Percentiles rank a stretch among this genome's conserved stretches.
Evolutionary conservation across 257 asterid genomes (phyloP).

Genomic region (Solanum bulbocastanum): DNA sequence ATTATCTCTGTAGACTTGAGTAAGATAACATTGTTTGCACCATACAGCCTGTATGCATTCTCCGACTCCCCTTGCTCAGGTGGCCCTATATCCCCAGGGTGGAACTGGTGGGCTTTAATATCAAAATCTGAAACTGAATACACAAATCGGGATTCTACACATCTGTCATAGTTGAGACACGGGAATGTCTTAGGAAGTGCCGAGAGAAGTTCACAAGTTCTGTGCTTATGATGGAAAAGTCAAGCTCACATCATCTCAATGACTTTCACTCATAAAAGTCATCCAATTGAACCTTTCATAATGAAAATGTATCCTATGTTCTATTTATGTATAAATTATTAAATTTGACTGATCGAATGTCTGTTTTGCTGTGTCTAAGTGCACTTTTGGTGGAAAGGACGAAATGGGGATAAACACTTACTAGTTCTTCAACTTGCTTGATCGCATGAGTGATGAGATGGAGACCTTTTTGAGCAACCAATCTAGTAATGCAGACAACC

Average conservation of each 20-base stretch:
- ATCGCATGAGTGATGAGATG: conserved; percentile 73
- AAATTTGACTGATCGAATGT: background rate
- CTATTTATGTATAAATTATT: background rate
- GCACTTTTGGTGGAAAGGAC: background rate
- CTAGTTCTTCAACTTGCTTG: conserved; percentile 43
- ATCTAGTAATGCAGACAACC: conserved; percentile 69
- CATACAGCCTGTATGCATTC: background rate
- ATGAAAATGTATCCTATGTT: background rate
- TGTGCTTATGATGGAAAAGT: background rate
- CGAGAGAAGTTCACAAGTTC: background rate
- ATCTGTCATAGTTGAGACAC: background rate
- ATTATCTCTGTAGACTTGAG: background rate
- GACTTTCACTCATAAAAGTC: background rate
- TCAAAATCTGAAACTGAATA: background rate
- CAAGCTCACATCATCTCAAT: background rate
- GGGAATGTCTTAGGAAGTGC: background rate
- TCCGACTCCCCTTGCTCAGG: background rate
- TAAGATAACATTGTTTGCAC: background rate
- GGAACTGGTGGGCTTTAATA: background rate
- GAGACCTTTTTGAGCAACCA: conserved; percentile 93
- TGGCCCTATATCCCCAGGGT: background rate
- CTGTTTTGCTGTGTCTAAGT: background rate
- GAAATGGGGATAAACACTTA: conserved; percentile 28
- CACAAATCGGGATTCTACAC: background rate
- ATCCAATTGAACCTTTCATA: background rate